These are phyloP conservation scores for Cymodocea nodosa DNA, from an alignment of 116 monocot genomes.

Conservation along the genomic window DNA sequence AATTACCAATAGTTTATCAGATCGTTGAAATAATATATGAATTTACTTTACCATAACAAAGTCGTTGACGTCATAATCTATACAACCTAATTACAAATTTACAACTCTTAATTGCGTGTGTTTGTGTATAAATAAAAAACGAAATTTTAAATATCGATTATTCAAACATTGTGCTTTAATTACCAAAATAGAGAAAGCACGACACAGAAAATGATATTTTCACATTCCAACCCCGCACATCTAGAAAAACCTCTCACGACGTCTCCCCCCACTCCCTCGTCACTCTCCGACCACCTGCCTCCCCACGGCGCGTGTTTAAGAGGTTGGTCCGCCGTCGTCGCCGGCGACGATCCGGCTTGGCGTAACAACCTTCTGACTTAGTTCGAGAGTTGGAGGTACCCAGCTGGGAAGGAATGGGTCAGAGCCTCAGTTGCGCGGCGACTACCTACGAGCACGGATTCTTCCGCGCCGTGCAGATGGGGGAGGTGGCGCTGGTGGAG, in stretches of 20 bases:
- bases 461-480: constrained; percentile 42
- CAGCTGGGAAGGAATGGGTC: constrained; percentile 35
- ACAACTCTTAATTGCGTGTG: no score
- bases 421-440: constrained; percentile 45
- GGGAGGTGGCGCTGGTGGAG: constrained; percentile 29
- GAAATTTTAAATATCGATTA: no score
- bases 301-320: background rate
- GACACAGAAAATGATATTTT: no score
- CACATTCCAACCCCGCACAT: background rate
- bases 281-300: constrained; percentile 2
- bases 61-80: no score
- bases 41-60: no score
- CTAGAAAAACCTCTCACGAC: background rate
- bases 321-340: constrained; percentile 1
- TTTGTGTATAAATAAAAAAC: no score
- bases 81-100: no score
- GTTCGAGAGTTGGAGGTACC: background rate
- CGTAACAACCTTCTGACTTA: background rate
- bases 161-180: no score
- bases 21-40: no score
- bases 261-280: background rate
- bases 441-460: constrained; percentile 37
- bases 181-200: no score
- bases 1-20: no score
- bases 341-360: background rate